phyloP scores from a whole-genome alignment of 352 stramenopile genomes.

The Discostella stelligera region DNA sequence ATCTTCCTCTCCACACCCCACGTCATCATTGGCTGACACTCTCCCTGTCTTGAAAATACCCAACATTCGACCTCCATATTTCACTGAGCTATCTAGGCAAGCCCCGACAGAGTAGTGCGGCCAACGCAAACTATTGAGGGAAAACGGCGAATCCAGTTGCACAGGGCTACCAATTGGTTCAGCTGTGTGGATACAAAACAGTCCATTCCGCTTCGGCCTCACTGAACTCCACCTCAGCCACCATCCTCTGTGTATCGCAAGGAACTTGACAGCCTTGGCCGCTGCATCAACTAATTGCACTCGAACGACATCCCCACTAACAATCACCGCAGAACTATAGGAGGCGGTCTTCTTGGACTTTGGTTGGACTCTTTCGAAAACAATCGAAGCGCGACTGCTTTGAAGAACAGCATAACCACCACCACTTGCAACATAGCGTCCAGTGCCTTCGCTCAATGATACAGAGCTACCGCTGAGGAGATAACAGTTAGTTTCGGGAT shows the following conservation, averaged over 20 bases:
- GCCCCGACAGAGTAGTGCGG: slow-evolving; percentile 72
- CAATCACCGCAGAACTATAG: slow-evolving; percentile 34
- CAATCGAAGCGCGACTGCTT: slow-evolving; percentile 42
- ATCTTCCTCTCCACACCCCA: slow-evolving; percentile 40
- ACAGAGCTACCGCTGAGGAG: slow-evolving; percentile 24
- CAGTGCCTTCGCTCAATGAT: slow-evolving; percentile 31
- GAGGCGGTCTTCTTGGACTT: slow-evolving; percentile 28
- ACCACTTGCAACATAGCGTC: slow-evolving; percentile 60
- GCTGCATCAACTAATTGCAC: slow-evolving; percentile 61
- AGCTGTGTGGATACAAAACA: slow-evolving; percentile 65
- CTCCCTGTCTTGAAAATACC: slow-evolving; percentile 50
- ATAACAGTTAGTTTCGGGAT: slow-evolving; percentile 17
- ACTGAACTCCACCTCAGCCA: slow-evolving; percentile 77
- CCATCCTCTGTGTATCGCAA: slow-evolving; percentile 76
- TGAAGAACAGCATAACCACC: slow-evolving; percentile 75
- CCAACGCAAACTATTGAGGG: slow-evolving; percentile 66
- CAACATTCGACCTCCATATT: slow-evolving; percentile 70
- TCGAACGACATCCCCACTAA: slow-evolving; percentile 71
- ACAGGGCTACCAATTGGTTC: slow-evolving; percentile 53
- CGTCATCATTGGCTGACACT: slow-evolving; percentile 26
- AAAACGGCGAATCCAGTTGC: slow-evolving; percentile 61
- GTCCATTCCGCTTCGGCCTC: slow-evolving; percentile 66
- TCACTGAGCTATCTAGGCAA: slow-evolving; percentile 59
- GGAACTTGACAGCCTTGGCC: slow-evolving; percentile 54
- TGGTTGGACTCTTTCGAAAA: slow-evolving; percentile 62